Evolutionary conservation across 441 rosid genomes (phyloP).

Genomic region (Aleurites moluccanus): DNA sequence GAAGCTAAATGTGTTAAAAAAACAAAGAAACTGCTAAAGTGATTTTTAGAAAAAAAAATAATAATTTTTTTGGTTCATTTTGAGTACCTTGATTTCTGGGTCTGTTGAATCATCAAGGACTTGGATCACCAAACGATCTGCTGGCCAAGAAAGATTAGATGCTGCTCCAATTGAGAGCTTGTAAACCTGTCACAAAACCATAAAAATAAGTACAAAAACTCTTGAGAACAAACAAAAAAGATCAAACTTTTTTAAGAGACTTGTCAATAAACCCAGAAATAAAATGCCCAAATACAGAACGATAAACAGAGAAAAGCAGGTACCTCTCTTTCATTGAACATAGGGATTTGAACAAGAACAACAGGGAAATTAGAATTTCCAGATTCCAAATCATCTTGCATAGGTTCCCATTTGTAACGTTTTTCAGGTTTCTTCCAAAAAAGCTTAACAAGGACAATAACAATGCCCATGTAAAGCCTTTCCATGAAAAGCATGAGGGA

Average conservation of each 20-base stretch:
- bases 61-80: too few relatives aligned
- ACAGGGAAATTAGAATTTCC: conserved; percentile 75
- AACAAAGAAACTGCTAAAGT: too few relatives aligned
- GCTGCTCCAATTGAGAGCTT: too few relatives aligned
- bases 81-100: conserved; percentile 78
- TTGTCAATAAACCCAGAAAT: conserved; percentile 3
- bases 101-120: conserved; percentile 98
- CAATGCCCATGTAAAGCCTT: conserved; percentile 93
- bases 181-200: too few relatives aligned
- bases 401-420: conserved; percentile 73
- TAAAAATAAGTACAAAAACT: too few relatives aligned
- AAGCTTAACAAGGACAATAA: conserved; percentile 79
- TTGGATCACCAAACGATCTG: conserved; percentile 71
- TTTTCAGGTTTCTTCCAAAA: conserved; percentile 85
- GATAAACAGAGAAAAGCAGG: background rate
- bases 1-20: too few relatives aligned
- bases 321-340: conserved; percentile 97
- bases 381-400: conserved; percentile 75
- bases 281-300: conserved; percentile 2
- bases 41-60: too few relatives aligned
- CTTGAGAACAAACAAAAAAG: conserved; percentile 9
- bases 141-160: too few relatives aligned
- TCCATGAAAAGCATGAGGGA: conserved; percentile 81
- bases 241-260: too few relatives aligned
- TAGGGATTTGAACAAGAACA: conserved; percentile 93